These are phyloP conservation scores for Mesostigma viride DNA, from an alignment of 139 green algal genomes.

Conservation along the genomic window DNA sequence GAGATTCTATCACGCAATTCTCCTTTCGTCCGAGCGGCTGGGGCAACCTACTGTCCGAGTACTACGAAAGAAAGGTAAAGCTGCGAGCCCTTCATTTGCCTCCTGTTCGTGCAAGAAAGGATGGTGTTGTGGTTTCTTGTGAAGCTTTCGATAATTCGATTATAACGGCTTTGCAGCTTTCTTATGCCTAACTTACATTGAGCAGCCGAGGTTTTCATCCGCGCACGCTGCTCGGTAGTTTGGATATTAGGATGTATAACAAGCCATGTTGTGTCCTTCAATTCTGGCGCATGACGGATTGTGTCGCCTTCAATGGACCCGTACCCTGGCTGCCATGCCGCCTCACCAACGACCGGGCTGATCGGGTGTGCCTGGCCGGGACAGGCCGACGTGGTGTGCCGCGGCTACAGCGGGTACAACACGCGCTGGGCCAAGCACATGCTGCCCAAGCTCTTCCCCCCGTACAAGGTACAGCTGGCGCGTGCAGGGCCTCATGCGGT, in stretches of 20 bases:
- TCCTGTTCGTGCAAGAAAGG: background rate
- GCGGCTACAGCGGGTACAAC: slow-evolving; percentile 84
- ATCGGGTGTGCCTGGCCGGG: background rate
- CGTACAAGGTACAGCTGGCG: too few species aligned
- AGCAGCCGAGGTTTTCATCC: background rate
- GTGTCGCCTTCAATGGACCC: background rate
- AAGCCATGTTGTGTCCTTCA: background rate
- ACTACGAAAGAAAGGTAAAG: slow-evolving; percentile 25
- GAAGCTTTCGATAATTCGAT: too few species aligned
- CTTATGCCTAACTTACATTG: background rate
- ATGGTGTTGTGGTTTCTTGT: too few species aligned
- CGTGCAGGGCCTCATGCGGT: background rate
- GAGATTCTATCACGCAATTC: slow-evolving; percentile 28
- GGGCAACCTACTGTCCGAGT: slow-evolving; percentile 22
- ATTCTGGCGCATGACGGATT: background rate
- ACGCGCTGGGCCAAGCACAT: slow-evolving; percentile 58
- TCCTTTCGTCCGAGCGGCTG: slow-evolving; percentile 21
- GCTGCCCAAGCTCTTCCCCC: slow-evolving; percentile 45
- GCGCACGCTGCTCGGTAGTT: background rate
- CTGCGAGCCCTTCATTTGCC: background rate
- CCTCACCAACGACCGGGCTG: too few species aligned
- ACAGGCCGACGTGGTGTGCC: slow-evolving; percentile 56
- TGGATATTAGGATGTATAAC: background rate
- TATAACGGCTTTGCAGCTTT: background rate
- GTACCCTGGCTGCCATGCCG: too few species aligned